Percentiles rank a stretch among this genome's conserved stretches.
phyloP scores from a whole-genome alignment of 2,329 filamentous ascomycete genomes.

The Sphaerulina populicola region DNA sequence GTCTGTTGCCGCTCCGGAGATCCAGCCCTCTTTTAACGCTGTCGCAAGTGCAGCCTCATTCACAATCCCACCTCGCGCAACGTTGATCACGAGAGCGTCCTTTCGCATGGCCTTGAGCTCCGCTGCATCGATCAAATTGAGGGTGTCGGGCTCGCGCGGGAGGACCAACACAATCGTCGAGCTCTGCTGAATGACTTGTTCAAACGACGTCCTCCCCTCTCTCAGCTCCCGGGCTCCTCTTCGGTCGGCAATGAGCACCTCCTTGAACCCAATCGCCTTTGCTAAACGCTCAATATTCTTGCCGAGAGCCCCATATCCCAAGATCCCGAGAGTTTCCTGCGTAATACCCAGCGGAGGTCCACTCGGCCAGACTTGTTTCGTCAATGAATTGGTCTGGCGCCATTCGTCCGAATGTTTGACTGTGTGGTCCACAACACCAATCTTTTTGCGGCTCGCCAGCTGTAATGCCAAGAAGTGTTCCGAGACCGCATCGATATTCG shows the following conservation, averaged over 20 bases:
- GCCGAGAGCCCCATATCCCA: conserved; percentile 19
- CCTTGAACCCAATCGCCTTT: conserved; percentile 15
- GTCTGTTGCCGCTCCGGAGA: conserved; percentile 20
- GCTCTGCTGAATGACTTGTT: conserved; percentile 13
- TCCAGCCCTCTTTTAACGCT: conserved; percentile 16
- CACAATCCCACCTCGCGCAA: conserved; percentile 19
- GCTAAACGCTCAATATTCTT: conserved; percentile 15
- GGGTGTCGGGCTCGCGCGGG: conserved; percentile 16
- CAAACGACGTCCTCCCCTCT: conserved; percentile 11
- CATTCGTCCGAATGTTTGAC: conserved; percentile 20
- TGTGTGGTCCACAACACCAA: conserved; percentile 14
- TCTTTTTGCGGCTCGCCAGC: conserved; percentile 17
- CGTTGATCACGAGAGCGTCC: conserved; percentile 18
- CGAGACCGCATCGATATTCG: conserved; percentile 19
- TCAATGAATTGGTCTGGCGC: conserved; percentile 14
- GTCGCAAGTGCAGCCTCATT: conserved; percentile 19
- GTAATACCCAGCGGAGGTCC: conserved; percentile 17
- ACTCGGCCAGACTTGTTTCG: conserved; percentile 17
- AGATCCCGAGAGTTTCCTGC: conserved; percentile 18
- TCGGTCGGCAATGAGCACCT: conserved; percentile 17
- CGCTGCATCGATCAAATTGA: conserved; percentile 16
- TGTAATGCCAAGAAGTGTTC: conserved; percentile 19
- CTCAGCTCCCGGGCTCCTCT: conserved; percentile 8
- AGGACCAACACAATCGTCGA: conserved; percentile 15
- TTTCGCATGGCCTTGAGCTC: conserved; percentile 16